These are phyloP conservation scores for Lentinus tigrinus DNA, from an alignment of 768 basidiomycete species.

Conservation along the genomic window DNA sequence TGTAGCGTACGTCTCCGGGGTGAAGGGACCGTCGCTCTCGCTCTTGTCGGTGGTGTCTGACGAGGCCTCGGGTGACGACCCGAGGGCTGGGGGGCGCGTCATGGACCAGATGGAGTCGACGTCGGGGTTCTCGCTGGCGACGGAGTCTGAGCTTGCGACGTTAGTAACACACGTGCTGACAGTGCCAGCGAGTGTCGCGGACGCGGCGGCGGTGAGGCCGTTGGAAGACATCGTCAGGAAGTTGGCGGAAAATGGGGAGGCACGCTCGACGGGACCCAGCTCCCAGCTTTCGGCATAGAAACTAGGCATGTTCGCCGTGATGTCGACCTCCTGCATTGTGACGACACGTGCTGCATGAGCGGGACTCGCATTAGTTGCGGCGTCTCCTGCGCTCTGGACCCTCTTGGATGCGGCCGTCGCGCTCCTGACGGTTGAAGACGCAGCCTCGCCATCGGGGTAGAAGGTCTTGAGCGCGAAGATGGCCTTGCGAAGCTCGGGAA, in stretches of 20 bases:
- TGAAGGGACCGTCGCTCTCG: constrained; percentile 21
- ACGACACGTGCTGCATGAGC: not conserved
- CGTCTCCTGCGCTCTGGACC: not conserved
- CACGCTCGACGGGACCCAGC: constrained; percentile 1
- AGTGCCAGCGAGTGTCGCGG: constrained; percentile 3
- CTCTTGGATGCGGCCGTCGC: not conserved
- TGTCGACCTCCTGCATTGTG: constrained; percentile 3
- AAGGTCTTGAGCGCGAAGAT: constrained; percentile 60
- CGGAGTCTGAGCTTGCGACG: not conserved
- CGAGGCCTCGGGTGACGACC: not conserved
- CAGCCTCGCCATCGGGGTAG: constrained; percentile 34
- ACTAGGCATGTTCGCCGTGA: not conserved
- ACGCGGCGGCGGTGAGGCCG: constrained; percentile 3
- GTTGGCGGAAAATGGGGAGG: constrained; percentile 1
- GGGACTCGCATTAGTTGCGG: not conserved
- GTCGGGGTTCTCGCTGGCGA: not conserved
- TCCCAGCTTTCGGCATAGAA: constrained; percentile 7
- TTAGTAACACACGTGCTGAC: constrained; percentile 4
- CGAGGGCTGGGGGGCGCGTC: not conserved
- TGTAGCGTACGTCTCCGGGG: constrained; percentile 15
- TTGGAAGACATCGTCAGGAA: constrained; percentile 4
- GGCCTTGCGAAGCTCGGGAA: constrained; percentile 49
- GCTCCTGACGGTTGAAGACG: not conserved
- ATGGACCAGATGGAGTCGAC: constrained; percentile 10
- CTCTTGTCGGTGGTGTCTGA: not conserved